Conservation (phyloP, 208 protist species). For the Trypanosoma melophagium region DNA sequence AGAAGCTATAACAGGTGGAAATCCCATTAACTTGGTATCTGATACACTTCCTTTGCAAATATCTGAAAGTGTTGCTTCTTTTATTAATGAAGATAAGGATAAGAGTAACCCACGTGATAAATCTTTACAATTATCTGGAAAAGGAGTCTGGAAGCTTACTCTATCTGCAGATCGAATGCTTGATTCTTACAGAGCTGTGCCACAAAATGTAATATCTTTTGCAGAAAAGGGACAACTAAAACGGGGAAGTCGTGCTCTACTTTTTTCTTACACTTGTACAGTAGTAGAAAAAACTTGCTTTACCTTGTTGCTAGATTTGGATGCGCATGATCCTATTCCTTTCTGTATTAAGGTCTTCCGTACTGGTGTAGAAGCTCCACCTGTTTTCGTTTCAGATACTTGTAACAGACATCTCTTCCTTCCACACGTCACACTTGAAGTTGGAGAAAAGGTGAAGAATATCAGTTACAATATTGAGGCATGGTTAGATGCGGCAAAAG, state of each 20-base stretch:
- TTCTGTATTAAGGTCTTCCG: constrained; percentile 44
- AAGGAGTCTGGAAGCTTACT: constrained; percentile 60
- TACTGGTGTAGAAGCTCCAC: constrained; percentile 19
- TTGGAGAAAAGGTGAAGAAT: constrained; percentile 21
- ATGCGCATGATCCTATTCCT: constrained; percentile 39
- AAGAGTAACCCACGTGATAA: neutral
- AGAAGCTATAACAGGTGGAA: constrained; percentile 3
- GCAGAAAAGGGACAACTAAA: constrained; percentile 43
- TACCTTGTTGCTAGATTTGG: constrained; percentile 45
- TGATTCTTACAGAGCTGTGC: constrained; percentile 47
- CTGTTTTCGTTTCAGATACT: constrained; percentile 26
- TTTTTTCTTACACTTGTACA: constrained; percentile 62
- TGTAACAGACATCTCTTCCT: constrained; percentile 56
- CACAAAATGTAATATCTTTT: constrained; percentile 39
- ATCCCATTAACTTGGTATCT: neutral
- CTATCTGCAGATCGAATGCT: constrained; percentile 56
- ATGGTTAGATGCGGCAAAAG: constrained; percentile 39
- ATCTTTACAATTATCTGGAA: constrained; percentile 26
- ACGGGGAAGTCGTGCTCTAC: constrained; percentile 49
- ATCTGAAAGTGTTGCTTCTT: too few species aligned
- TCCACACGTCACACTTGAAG: constrained; percentile 49
- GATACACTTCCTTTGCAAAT: too few species aligned
- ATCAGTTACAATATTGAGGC: constrained; percentile 61
- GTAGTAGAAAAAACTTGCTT: constrained; percentile 60
- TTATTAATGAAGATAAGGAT: neutral